Evolutionary conservation across 73 alveolate species (phyloP).

Genomic region (Paramecium pentaurelia): DNA sequence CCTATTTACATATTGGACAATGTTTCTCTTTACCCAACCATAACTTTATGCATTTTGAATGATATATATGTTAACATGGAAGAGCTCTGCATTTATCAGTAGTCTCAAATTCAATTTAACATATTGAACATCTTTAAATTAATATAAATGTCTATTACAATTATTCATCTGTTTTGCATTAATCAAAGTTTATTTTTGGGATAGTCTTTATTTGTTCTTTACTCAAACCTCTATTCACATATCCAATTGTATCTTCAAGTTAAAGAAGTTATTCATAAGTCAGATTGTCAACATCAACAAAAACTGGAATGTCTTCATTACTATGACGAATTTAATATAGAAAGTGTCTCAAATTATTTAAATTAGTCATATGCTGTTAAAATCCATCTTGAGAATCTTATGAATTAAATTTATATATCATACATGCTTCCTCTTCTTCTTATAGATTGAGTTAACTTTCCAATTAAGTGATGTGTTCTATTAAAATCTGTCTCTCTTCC

Average conservation of each 20-base stretch:
- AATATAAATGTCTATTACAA: not conserved
- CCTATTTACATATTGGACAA: constrained; percentile 63
- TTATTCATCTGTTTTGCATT: not conserved
- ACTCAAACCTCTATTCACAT: constrained; percentile 23
- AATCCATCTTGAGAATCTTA: not conserved
- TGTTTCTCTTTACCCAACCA: constrained; percentile 60
- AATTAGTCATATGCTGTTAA: constrained; percentile 9
- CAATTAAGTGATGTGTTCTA: constrained; percentile 6
- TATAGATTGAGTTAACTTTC: not conserved
- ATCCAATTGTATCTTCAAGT: constrained; percentile 32
- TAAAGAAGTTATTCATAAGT: constrained; percentile 6
- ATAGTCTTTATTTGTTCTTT: not conserved
- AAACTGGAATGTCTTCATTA: constrained; percentile 46
- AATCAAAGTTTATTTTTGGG: not conserved
- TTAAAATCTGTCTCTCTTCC: constrained; percentile 32
- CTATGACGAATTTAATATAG: constrained; percentile 2
- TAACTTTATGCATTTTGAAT: constrained; percentile 63
- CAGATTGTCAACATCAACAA: constrained; percentile 24
- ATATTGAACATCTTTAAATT: not conserved
- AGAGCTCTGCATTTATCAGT: constrained; percentile 25
- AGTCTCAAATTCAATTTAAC: constrained; percentile 4
- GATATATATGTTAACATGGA: constrained; percentile 67
- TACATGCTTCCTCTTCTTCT: constrained; percentile 36
- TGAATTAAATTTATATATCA: not conserved
- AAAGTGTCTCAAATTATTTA: constrained; percentile 27